Base-by-base conservation (phyloP, 257 asterid genomes). In the Linderniella brevidens region DNA sequence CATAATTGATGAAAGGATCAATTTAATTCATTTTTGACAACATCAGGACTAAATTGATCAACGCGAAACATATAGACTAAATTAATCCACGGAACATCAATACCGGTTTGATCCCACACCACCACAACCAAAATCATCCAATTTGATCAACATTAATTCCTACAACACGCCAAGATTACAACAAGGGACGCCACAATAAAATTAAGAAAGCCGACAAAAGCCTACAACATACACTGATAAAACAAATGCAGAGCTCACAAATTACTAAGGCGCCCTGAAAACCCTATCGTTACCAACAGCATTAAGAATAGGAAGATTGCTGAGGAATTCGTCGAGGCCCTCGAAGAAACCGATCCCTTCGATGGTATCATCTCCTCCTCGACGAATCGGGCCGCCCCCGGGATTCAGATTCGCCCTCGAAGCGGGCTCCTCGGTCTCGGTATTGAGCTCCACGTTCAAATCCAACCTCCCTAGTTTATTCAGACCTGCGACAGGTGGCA, bases 241-340 rank as follows among this genome's bases (percentile, higher is more conserved):
- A 63, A 48, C 44, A 53, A 64, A 58, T 54, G 46, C 4, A 25
- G 32, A 25, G 32, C 32, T 25, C 32, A 25, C 32, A 25, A 6
- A 25, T 68, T 49, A 60, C 73, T 66, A 87, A 6, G 86, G 71
- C 35, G 86, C 90, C 82, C 80, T 80, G 49, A 64, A 74, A 39
- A 70, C 88, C 81, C 72, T 83, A 39, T 77, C 95, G 15, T 80
- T 88, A 16, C 88, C 86, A 25, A 74, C 95, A 52, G 63, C 88
- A 51, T 64, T 77, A 57, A 83, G 82, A 61, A 80, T 80, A 4
- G 97, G 97, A 64, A 77, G 85, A 67, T 88, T 78, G 75, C 80
- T 83, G 5, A 83, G 76, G 66, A 75, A 87, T 43, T 87, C 97
- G 67, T 87, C 95, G 54, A 87, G 93, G 13, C 97, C 97, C 69